A percentile compares a stretch with the other conserved stretches of the same genome.
These are phyloP conservation scores for Lolium multiflorum DNA, from an alignment of 176 grass and related monocot species.

Conservation along the genomic window DNA sequence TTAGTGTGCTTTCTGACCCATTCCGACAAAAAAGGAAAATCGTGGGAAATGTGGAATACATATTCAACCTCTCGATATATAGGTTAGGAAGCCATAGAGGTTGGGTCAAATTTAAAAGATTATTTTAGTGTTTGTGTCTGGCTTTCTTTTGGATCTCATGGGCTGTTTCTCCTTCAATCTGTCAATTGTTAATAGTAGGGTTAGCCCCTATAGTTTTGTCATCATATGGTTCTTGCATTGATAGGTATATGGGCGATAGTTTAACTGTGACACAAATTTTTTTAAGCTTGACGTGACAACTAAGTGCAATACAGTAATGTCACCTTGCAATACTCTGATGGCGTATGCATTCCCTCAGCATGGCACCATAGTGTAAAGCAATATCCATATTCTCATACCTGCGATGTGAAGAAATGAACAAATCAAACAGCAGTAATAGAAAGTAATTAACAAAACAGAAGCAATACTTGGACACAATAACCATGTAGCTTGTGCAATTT, in stretches of 20 bases:
- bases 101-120: background rate
- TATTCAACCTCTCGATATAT: conserved; percentile 1
- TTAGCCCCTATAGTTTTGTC: background rate
- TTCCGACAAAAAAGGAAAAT: background rate
- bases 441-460: conserved; percentile 29
- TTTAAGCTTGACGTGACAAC: conserved; percentile 2
- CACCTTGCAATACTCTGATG: conserved; percentile 98
- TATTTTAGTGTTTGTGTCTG: background rate
- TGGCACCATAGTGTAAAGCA: conserved; percentile 96
- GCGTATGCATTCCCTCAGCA: conserved; percentile 98
- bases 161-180: background rate
- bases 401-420: conserved; percentile 13
- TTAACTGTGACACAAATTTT: background rate
- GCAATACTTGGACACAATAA: conserved; percentile 28
- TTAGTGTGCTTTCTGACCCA: background rate
- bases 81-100: background rate
- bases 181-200: background rate
- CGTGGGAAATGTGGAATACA: background rate
- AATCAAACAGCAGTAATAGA: conserved; percentile 26
- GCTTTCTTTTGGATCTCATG: background rate
- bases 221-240: conserved; percentile 29
- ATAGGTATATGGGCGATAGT: background rate
- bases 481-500: background rate
- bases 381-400: conserved; percentile 98
- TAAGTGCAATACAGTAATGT: conserved; percentile 3